Evolutionary conservation across 1,284 basidiomycete species (phyloP).

Genomic region (Sporisorium reilianum): DNA sequence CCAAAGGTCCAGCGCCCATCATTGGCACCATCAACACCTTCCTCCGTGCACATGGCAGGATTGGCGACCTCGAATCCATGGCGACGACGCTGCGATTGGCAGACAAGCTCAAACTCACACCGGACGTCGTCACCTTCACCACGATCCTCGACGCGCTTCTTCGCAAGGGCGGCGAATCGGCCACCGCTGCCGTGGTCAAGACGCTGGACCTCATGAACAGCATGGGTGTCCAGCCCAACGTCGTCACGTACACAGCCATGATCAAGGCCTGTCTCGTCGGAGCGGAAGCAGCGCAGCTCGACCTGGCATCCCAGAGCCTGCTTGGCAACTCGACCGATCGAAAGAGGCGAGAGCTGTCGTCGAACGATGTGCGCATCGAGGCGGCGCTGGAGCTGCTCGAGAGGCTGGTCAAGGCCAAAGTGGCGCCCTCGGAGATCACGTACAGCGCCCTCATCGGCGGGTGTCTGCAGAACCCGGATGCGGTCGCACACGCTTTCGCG

Average conservation of each 20-base stretch:
- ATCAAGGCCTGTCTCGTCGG: constrained; percentile 60
- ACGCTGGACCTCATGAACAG: constrained; percentile 55
- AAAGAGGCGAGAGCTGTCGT: background rate
- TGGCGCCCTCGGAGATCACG: constrained; percentile 54
- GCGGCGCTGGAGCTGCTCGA: constrained; percentile 57
- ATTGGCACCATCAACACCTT: constrained; percentile 62
- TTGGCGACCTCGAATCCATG: constrained; percentile 39
- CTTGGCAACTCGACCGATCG: constrained; percentile 10
- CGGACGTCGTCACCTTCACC: constrained; percentile 63
- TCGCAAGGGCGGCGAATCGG: constrained; percentile 45
- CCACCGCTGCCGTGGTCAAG: constrained; percentile 35
- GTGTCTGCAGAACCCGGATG: constrained; percentile 34
- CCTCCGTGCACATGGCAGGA: constrained; percentile 51
- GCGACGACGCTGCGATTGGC: constrained; percentile 46
- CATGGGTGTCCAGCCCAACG: constrained; percentile 53
- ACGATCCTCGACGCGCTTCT: constrained; percentile 61
- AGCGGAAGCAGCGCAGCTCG: constrained; percentile 33
- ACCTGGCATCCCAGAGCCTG: constrained; percentile 23
- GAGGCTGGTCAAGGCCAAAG: constrained; percentile 53
- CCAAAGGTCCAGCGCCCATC: constrained; percentile 47
- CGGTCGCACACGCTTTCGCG: constrained; percentile 28
- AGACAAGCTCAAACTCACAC: constrained; percentile 32
- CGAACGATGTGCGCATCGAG: constrained; percentile 32
- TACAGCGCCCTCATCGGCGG: constrained; percentile 54
- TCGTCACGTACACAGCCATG: constrained; percentile 60